Percentiles rank a stretch among this genome's conserved stretches.
phyloP scores from a whole-genome alignment of 75 land plant genomes.

The Pinus taeda region DNA sequence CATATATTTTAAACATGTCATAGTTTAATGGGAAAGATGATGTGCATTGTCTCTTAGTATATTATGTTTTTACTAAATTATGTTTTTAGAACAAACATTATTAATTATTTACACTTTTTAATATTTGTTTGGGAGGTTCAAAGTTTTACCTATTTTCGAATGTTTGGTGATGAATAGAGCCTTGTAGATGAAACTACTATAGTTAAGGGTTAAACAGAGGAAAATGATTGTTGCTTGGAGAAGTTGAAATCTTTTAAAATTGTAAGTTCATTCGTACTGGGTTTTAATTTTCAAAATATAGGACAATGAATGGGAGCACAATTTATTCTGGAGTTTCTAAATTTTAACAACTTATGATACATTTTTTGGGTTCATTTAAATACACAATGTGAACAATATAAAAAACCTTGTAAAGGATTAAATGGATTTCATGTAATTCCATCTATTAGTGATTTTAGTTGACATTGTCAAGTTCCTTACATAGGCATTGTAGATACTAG shows the following conservation, averaged over 20 bases:
- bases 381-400: not conserved
- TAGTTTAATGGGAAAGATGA: no score
- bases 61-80: not conserved
- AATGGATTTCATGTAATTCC: not conserved
- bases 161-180: conserved; percentile 1
- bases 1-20: no score
- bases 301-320: not conserved
- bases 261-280: conserved; percentile 22
- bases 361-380: not conserved
- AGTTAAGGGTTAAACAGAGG: conserved; percentile 42
- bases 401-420: not conserved
- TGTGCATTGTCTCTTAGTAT: no score
- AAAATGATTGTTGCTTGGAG: conserved; percentile 54
- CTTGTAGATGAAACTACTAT: conserved; percentile 55
- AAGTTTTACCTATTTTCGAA: not conserved
- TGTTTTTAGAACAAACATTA: no score
- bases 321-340: not conserved
- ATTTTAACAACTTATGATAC: not conserved
- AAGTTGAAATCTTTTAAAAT: conserved; percentile 54
- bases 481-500: not conserved
- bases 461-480: not conserved
- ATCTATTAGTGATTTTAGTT: not conserved
- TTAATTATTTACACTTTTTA: not conserved
- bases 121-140: not conserved
- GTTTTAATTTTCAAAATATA: not conserved